A percentile compares a stretch with the other conserved stretches of the same genome.
Evolutionary conservation across 2,329 filamentous ascomycete genomes (phyloP).

Genomic region (Botrytis sinoallii): DNA sequence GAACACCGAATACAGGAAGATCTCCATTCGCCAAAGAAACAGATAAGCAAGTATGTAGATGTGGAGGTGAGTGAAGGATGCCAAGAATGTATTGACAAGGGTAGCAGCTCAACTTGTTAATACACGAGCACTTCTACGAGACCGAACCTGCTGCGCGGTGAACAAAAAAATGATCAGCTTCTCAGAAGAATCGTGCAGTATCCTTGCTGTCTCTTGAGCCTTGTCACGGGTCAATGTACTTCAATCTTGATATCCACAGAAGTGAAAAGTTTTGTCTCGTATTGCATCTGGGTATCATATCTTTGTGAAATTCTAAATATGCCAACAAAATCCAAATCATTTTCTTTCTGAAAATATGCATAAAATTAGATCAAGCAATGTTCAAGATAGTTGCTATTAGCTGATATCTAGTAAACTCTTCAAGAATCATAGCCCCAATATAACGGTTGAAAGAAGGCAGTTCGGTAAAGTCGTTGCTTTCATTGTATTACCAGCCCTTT

Average conservation of each 20-base stretch:
- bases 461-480: background rate
- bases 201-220: background rate
- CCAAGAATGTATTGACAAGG: background rate
- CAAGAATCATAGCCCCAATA: background rate
- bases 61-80: background rate
- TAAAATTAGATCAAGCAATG: background rate
- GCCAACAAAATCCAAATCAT: background rate
- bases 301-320: background rate
- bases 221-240: background rate
- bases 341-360: background rate
- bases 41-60: background rate
- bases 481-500: conserved; percentile 21
- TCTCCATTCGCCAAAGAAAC: background rate
- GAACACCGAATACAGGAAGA: background rate
- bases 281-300: conserved; percentile 9
- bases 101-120: background rate
- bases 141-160: background rate
- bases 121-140: background rate
- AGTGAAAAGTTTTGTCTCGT: background rate
- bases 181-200: background rate
- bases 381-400: background rate
- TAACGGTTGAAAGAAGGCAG: background rate
- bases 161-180: background rate
- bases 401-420: background rate
- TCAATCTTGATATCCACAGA: background rate